These are phyloP conservation scores for Ganoderma resinaceum DNA, from an alignment of 1,284 basidiomycete species.

Conservation along the genomic window DNA sequence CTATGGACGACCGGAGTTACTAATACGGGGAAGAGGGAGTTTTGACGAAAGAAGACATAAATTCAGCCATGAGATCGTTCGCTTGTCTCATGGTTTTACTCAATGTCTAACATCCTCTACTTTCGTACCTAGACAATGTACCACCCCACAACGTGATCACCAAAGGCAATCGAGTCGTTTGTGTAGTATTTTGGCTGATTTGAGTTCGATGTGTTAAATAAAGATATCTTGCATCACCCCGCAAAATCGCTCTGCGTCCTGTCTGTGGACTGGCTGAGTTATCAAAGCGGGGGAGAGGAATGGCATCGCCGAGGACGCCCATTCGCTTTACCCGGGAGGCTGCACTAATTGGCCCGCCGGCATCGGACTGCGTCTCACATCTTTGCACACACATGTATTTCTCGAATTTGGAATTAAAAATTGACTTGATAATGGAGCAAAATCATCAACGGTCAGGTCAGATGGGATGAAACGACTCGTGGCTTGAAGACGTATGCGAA, in stretches of 20 bases:
- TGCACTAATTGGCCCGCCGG: not conserved
- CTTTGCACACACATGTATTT: too few relatives aligned
- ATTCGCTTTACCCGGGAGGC: not conserved
- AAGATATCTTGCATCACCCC: not conserved
- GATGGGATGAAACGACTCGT: too few relatives aligned
- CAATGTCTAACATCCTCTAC: constrained; percentile 30
- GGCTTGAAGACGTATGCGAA: too few relatives aligned
- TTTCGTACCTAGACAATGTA: not conserved
- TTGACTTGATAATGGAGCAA: not conserved
- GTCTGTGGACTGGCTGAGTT: not conserved
- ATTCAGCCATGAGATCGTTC: constrained; percentile 29
- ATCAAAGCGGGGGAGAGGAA: constrained; percentile 9
- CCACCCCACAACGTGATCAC: too few relatives aligned
- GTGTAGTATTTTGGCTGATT: too few relatives aligned
- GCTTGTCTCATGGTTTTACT: constrained; percentile 33
- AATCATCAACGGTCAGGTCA: not conserved
- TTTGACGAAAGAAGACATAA: constrained; percentile 22
- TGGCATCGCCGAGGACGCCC: not conserved
- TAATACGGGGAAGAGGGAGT: constrained; percentile 36
- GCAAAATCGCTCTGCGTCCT: constrained; percentile 5
- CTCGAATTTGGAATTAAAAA: not conserved
- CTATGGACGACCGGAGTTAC: constrained; percentile 36
- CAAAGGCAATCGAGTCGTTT: not conserved
- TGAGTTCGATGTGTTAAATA: not conserved
- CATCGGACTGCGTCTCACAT: not conserved